Percentiles rank a stretch among this genome's conserved stretches.
These are phyloP conservation scores for Strobilomyces dryophilus DNA, from an alignment of 768 basidiomycete genomes.

Conservation along the genomic window DNA sequence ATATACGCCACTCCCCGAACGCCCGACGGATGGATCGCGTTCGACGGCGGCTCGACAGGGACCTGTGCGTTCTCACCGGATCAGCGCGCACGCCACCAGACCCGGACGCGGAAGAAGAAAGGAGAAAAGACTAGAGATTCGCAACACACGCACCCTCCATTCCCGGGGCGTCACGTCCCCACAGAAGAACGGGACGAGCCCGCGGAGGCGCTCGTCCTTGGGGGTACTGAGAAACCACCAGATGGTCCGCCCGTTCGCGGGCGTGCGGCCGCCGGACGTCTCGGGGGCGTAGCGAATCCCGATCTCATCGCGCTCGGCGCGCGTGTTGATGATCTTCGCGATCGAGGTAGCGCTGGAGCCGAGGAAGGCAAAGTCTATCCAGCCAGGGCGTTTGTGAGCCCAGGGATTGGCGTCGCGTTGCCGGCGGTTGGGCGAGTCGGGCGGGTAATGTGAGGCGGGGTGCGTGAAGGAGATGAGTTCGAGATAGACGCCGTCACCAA, in stretches of 20 bases:
- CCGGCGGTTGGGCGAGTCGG: constrained; percentile 40
- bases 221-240: constrained; percentile 56
- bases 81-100: neutral
- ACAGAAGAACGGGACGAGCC: constrained; percentile 65
- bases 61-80: constrained; percentile 35
- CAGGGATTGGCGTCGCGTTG: constrained; percentile 48
- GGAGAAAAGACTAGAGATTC: too few relatives aligned
- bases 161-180: constrained; percentile 63
- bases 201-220: constrained; percentile 19
- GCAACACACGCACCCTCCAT: constrained; percentile 50
- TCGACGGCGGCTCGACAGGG: constrained; percentile 42
- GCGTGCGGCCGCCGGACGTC: constrained; percentile 48
- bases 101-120: neutral
- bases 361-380: constrained; percentile 66
- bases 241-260: constrained; percentile 51
- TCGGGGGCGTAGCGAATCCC: constrained; percentile 43
- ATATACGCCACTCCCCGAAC: constrained; percentile 49
- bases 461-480: constrained; percentile 68
- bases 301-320: constrained; percentile 38
- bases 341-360: constrained; percentile 47
- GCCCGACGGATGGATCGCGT: constrained; percentile 47
- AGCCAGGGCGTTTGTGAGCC: constrained; percentile 52
- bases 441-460: constrained; percentile 50
- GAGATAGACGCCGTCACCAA: constrained; percentile 53
- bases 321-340: constrained; percentile 51